phyloP scores from a whole-genome alignment of 2,329 filamentous ascomycete species.

The Pezicula radicicola region DNA sequence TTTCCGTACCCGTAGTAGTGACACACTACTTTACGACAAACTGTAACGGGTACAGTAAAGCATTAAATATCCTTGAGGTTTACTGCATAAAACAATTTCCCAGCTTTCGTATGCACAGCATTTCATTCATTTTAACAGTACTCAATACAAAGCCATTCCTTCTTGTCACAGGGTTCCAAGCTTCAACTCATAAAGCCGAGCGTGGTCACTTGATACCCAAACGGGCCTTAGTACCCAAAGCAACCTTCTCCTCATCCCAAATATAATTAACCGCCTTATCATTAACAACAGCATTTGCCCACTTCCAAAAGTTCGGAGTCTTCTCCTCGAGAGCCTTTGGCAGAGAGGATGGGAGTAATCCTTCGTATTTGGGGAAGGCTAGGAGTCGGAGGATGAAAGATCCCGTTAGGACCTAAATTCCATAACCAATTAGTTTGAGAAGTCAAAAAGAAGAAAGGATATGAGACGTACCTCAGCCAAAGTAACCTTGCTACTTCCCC shows the following conservation, averaged over 20 bases:
- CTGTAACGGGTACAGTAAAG: too few relatives aligned
- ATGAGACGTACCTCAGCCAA: conserved; percentile 63
- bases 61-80: too few relatives aligned
- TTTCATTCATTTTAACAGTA: too few relatives aligned
- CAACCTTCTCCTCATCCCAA: conserved; percentile 51
- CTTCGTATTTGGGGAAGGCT: conserved; percentile 48
- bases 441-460: background rate
- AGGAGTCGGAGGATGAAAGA: conserved; percentile 65
- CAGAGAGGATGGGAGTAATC: conserved; percentile 48
- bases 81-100: too few relatives aligned
- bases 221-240: conserved; percentile 9
- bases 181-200: too few relatives aligned
- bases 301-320: conserved; percentile 66
- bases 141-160: too few relatives aligned
- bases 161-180: too few relatives aligned
- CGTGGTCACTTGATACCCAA: too few relatives aligned
- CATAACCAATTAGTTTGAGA: background rate
- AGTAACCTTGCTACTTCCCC: conserved; percentile 61
- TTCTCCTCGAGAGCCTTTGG: conserved; percentile 43
- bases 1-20: too few relatives aligned
- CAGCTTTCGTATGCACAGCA: too few relatives aligned
- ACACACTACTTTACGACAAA: too few relatives aligned
- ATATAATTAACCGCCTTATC: conserved; percentile 66
- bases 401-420: conserved; percentile 53
- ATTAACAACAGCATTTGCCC: conserved; percentile 56